These are phyloP conservation scores for Lolium multiflorum DNA, from an alignment of 176 grass and related monocot species.

Conservation along the genomic window DNA sequence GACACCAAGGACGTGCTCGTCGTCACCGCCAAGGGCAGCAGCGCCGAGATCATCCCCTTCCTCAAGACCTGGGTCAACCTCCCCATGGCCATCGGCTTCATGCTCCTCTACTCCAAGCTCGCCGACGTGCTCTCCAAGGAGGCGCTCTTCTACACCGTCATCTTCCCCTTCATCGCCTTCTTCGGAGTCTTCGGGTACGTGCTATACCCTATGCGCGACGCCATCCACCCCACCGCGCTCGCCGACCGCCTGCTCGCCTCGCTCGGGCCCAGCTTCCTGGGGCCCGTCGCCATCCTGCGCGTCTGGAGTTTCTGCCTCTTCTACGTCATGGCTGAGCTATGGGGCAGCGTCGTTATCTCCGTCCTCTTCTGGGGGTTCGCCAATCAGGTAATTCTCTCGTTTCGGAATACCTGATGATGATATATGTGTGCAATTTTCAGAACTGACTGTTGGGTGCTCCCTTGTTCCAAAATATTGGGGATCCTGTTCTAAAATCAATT, in stretches of 20 bases:
- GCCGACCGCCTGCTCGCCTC: conserved; percentile 67
- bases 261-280: conserved; percentile 84
- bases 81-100: conserved; percentile 97
- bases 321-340: conserved; percentile 98
- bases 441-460: neutral
- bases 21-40: conserved; percentile 96
- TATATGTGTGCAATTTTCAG: neutral
- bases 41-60: conserved; percentile 99
- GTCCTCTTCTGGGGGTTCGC: conserved; percentile 98
- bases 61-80: conserved; percentile 99
- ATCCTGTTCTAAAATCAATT: neutral
- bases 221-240: conserved; percentile 85
- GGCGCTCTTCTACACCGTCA: conserved; percentile 94
- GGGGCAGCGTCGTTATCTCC: conserved; percentile 96
- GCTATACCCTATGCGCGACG: conserved; percentile 84
- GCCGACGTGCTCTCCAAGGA: conserved; percentile 87
- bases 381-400: conserved; percentile 68
- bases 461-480: conserved; percentile 14
- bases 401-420: too few relatives aligned
- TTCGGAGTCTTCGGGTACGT: conserved; percentile 80
- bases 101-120: conserved; percentile 97
- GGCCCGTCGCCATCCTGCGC: conserved; percentile 80
- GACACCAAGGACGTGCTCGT: conserved; percentile 99
- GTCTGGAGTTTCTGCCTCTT: conserved; percentile 99
- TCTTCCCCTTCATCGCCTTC: conserved; percentile 96